Evolutionary conservation across 257 asterid genomes (phyloP), one percentile per base, ranked within the genome.

Genomic region (Gentiana straminea): DNA sequence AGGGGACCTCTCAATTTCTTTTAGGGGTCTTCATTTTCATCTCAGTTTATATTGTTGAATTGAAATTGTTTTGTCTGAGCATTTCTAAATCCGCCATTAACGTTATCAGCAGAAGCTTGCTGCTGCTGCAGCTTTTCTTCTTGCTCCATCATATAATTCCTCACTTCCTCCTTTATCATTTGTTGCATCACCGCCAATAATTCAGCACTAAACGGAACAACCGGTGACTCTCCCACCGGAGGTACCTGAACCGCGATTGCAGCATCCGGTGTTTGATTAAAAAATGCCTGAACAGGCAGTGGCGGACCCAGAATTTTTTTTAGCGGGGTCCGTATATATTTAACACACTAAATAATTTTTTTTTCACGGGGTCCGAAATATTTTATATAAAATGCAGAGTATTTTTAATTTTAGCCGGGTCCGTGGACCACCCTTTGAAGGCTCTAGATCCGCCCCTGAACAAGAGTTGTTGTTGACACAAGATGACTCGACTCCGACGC

Each of bases 111-210:
- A 51, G 82, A 70, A 1, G 80, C 93, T 52, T 80, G 89, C 24
- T 0, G 24, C 24, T 24, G 24, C 24, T 24, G 24, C 5, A 64
- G 67, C 32, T 72, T 73, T n/a, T 15, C 70, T 76, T 57, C 81
- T 85, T 4, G 76, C 24, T 24, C 24, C 24, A 24, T 24, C 92
- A 90, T 86, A 56, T 90, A 90, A 47, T 58, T 82, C 74, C 89
- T 76, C 63, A 90, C 98, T 70, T 90, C 98, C 33, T 73, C 75
- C 69, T 70, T 76, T 0, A 90, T 79, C 96, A 90, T 90, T 10
- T 81, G 91, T 59, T 86, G 96, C 95, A 90, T 75, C 73, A 82
- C 94, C 46, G 81, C 78, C 80, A 75, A 69, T 60, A 90, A 39
- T 67, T 90, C 92, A 24, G 64, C 63, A 33, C 76, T 73, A 55